A percentile compares a stretch with the other conserved stretches of the same genome.
Conservation (phyloP, 1,284 basidiomycete genomes). For the Mycosarcoma mackinlayi region DNA sequence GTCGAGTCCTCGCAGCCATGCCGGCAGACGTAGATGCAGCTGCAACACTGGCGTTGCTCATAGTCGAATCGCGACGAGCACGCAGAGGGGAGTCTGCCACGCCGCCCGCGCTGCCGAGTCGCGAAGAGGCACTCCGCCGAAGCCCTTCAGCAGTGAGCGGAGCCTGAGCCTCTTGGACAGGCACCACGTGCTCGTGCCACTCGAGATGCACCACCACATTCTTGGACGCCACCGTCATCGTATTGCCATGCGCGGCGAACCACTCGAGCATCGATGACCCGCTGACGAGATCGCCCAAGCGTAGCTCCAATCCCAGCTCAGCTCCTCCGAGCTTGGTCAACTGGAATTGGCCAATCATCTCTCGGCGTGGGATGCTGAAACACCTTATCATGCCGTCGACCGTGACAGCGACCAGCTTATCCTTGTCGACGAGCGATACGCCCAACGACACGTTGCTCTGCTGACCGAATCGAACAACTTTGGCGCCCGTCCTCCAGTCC, state of each 20-base stretch:
- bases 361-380: conserved; percentile 84
- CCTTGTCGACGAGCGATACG: conserved; percentile 79
- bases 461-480: conserved; percentile 89
- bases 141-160: conserved; percentile 28
- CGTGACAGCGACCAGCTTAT: conserved; percentile 83
- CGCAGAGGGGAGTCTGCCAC: conserved; percentile 31
- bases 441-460: conserved; percentile 92
- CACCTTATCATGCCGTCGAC: conserved; percentile 90
- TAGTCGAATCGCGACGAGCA: conserved; percentile 43
- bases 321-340: conserved; percentile 79
- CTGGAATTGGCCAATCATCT: conserved; percentile 91
- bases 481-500: conserved; percentile 76
- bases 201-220: conserved; percentile 85
- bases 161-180: conserved; percentile 20
- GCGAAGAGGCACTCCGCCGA: conserved; percentile 34
- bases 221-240: conserved; percentile 91
- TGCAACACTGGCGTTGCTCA: conserved; percentile 41
- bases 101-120: conserved; percentile 22
- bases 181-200: conserved; percentile 78
- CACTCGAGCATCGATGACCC: conserved; percentile 68
- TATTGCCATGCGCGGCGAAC: conserved; percentile 88
- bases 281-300: conserved; percentile 46
- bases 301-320: conserved; percentile 24
- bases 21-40: conserved; percentile 4
- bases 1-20: conserved; percentile 22